Percentiles rank a stretch among this genome's conserved stretches.
These are phyloP conservation scores for Fusarium udum DNA, from an alignment of 2,329 filamentous ascomycete genomes.

Conservation along the genomic window DNA sequence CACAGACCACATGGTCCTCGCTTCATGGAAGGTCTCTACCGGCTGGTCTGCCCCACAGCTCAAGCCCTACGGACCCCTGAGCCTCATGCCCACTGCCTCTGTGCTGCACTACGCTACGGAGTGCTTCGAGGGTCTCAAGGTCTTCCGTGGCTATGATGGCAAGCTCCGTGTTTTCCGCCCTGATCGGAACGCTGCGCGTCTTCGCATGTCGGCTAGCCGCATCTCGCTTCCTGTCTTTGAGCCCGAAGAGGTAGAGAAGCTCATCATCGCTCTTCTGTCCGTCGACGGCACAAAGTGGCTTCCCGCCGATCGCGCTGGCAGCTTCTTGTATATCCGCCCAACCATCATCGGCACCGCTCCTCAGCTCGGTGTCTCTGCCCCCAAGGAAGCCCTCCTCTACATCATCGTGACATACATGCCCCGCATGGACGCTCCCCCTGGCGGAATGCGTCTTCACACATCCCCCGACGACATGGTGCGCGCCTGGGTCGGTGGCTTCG, in stretches of 20 bases:
- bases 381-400: conserved; percentile 87
- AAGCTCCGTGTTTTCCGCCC: conserved; percentile 82
- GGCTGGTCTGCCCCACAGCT: conserved; percentile 82
- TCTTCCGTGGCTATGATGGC: conserved; percentile 81
- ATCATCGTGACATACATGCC: conserved; percentile 76
- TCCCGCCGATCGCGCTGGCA: conserved; percentile 71
- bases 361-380: conserved; percentile 82
- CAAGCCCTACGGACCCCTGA: conserved; percentile 79
- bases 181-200: conserved; percentile 74
- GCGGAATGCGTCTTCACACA: conserved; percentile 79
- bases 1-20: conserved; percentile 91
- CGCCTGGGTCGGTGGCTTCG: conserved; percentile 93
- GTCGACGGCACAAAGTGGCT: conserved; percentile 83
- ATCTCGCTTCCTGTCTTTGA: conserved; percentile 81
- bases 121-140: conserved; percentile 88
- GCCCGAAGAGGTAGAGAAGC: conserved; percentile 75
- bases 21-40: conserved; percentile 67
- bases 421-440: conserved; percentile 59
- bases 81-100: conserved; percentile 82
- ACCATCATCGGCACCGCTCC: conserved; percentile 86
- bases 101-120: conserved; percentile 90
- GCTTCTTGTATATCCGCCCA: conserved; percentile 85
- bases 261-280: conserved; percentile 76
- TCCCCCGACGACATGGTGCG: conserved; percentile 84
- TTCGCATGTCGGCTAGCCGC: conserved; percentile 67